phyloP scores from a whole-genome alignment of 23 red algal genomes.

The Gracilaria gracilis region DNA sequence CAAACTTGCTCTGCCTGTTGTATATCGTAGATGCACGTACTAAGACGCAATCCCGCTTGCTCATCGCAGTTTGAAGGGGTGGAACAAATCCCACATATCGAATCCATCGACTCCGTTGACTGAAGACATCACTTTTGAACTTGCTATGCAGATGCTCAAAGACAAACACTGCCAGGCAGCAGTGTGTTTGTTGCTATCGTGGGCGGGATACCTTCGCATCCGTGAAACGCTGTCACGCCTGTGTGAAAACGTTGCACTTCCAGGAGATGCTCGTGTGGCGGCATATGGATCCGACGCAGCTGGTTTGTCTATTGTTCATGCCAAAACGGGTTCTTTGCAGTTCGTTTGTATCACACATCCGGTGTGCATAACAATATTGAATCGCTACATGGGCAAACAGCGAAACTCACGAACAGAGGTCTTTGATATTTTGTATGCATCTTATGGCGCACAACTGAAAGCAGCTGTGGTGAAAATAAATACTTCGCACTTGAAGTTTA shows the following conservation, averaged over 20 bases:
- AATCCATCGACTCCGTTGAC: background rate
- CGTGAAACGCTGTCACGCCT: background rate
- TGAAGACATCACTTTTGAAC: background rate
- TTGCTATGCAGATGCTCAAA: background rate
- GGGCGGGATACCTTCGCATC: background rate
- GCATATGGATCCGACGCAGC: background rate
- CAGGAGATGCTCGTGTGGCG: background rate
- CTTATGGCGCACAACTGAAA: too few species aligned
- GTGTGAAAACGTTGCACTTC: background rate
- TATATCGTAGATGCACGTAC: background rate
- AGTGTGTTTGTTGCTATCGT: background rate
- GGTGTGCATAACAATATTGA: too few species aligned
- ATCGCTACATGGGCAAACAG: too few species aligned
- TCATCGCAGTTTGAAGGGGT: background rate
- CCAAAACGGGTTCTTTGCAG: background rate
- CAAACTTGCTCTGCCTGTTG: background rate
- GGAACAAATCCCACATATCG: background rate
- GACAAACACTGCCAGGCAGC: background rate
- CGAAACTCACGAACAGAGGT: too few species aligned
- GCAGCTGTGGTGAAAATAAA: too few species aligned
- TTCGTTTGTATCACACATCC: background rate
- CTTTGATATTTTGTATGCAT: too few species aligned
- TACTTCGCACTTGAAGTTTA: too few species aligned
- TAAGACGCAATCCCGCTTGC: background rate
- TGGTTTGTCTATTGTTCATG: background rate